Conservation (phyloP, 2,329 filamentous ascomycete species). For the Talaromyces sp. region DNA sequence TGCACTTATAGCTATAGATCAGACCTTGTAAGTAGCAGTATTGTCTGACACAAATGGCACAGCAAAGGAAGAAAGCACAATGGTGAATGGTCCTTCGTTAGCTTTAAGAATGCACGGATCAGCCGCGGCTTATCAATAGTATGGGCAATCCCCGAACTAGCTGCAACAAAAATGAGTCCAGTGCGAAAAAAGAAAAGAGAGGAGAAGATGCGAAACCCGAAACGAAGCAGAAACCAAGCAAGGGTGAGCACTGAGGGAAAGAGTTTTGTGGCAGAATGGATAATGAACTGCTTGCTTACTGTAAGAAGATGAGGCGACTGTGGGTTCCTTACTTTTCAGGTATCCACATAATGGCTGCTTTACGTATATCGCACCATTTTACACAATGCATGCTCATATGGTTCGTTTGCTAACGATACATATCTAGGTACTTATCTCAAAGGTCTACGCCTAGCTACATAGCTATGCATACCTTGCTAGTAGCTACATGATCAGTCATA, state of each 20-base stretch:
- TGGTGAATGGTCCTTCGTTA: background rate
- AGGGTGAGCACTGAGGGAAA: background rate
- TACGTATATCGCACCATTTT: background rate
- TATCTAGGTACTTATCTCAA: background rate
- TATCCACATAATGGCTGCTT: background rate
- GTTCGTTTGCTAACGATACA: background rate
- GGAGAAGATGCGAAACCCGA: too few species aligned
- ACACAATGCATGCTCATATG: background rate
- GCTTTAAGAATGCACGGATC: background rate
- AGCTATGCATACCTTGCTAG: background rate
- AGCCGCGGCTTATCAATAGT: background rate
- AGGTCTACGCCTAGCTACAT: background rate
- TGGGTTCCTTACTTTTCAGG: background rate
- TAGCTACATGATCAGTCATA: background rate
- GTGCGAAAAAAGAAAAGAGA: background rate
- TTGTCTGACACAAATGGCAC: background rate
- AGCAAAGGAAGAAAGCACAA: background rate
- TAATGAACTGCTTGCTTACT: too few species aligned
- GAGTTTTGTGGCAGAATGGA: too few species aligned
- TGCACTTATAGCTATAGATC: slow-evolving; percentile 2
- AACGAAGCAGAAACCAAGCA: background rate
- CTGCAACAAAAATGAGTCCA: too few species aligned
- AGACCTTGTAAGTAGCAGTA: background rate
- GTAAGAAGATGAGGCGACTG: background rate
- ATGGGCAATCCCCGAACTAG: background rate